Evolutionary conservation across 495 filamentous ascomycete species (phyloP), one percentile per base, ranked within the genome.

Genomic region (Talaromyces nanjingensis): DNA sequence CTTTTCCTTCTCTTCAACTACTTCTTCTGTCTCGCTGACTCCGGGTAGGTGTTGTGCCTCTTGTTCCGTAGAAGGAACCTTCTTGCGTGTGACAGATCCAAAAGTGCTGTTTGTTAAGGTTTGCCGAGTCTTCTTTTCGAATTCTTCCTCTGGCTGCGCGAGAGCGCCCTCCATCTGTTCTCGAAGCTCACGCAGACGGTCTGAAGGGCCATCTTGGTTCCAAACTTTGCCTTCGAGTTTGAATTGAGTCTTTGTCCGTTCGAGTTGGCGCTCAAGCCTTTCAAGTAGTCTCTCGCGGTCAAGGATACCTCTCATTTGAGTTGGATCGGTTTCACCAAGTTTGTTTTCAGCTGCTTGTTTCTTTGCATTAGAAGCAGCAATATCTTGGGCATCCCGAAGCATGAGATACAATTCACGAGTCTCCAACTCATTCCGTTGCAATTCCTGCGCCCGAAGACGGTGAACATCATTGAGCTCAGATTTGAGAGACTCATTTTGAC

Each of bases 321-420:
- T 82, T 8, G 92, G 87, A 70, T 89, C 86, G 3, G 82, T 81
- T 8, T 85, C 82, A 37, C 77, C 82, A 16, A 84, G 70, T 55
- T 78, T 82, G 20, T 78, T 80, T 63, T 80, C 79, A 42, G 76
- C 75, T 45, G 76, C 75, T 53, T 82, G 79, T 76, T 93, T 93
- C 65, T 88, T 90, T 57, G 91, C 91, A 70, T 91, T 88, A 4
- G 89, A 88, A 16, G 90, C 92, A 45, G 94, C 93, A 65, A 96
- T 90, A 72, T 98, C 94, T 74, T 98, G 94, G 31, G 94, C 94
- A 76, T 98, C 94, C 61, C 96, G 86, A 59, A 98, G 89, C 94
- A 98, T 98, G 45, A 98, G 88, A 76, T 98, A 98, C 11, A 98
- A 79, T 77, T 98, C 94, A 69, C 94, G 84, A 0, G 96, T 98